These are phyloP conservation scores for Thelephora terrestris DNA, from an alignment of 1,284 basidiomycete species.

Conservation along the genomic window DNA sequence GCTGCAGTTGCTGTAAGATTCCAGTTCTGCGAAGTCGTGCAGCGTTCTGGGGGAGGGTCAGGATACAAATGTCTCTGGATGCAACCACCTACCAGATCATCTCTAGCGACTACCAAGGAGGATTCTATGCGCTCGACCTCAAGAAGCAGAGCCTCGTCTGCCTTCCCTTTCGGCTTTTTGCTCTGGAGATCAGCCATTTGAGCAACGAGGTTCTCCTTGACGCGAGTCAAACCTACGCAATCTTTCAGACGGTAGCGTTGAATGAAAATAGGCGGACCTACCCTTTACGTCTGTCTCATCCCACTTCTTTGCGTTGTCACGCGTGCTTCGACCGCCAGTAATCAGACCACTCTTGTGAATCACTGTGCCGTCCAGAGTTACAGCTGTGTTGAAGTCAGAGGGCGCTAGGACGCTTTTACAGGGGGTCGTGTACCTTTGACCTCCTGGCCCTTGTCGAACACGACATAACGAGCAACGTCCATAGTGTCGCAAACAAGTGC, in stretches of 20 bases:
- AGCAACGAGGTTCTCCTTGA: constrained; percentile 66
- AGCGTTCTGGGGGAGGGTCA: constrained; percentile 34
- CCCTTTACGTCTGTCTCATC: constrained; percentile 90
- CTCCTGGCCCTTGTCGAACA: constrained; percentile 91
- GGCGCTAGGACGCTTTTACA: background rate
- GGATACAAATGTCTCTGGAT: background rate
- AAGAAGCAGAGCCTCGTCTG: constrained; percentile 71
- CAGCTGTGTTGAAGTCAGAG: constrained; percentile 43
- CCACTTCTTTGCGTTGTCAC: constrained; percentile 72
- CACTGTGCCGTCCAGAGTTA: constrained; percentile 93
- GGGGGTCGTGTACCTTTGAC: constrained; percentile 68
- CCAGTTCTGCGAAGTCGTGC: constrained; percentile 61
- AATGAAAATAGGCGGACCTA: constrained; percentile 16
- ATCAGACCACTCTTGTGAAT: constrained; percentile 98
- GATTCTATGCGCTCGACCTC: constrained; percentile 78
- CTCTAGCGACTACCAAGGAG: constrained; percentile 58
- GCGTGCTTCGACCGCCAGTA: constrained; percentile 84
- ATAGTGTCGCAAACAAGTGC: constrained; percentile 92
- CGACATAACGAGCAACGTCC: constrained; percentile 84
- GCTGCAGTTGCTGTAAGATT: constrained; percentile 70
- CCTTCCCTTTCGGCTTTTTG: constrained; percentile 71
- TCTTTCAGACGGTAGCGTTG: background rate
- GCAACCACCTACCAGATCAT: constrained; percentile 70
- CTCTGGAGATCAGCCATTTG: constrained; percentile 78
- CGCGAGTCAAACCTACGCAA: constrained; percentile 53